These are phyloP conservation scores for Fusarium robinianum DNA, from an alignment of 2,329 filamentous ascomycete genomes.

Conservation along the genomic window DNA sequence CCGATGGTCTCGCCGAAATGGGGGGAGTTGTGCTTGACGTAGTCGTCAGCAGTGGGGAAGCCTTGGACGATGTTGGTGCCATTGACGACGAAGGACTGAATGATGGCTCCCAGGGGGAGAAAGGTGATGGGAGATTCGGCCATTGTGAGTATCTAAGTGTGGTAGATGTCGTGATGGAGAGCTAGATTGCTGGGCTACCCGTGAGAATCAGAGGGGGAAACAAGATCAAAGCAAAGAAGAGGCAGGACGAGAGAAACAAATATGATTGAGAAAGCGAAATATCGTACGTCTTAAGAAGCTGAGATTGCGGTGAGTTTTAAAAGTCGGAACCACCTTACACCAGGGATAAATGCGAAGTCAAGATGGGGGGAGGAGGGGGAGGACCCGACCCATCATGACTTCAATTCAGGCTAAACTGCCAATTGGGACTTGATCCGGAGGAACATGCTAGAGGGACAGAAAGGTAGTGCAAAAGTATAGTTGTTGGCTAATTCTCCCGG, in stretches of 20 bases:
- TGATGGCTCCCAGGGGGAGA: constrained; percentile 76
- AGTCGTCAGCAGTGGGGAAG: constrained; percentile 76
- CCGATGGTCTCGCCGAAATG: constrained; percentile 96
- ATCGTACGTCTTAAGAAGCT: constrained; percentile 3
- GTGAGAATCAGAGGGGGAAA: too few species aligned
- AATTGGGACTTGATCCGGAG: constrained; percentile 22
- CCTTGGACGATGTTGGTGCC: constrained; percentile 86
- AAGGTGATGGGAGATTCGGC: constrained; percentile 62
- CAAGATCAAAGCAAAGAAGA: not conserved
- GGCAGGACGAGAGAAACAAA: not conserved
- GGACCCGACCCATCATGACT: constrained; percentile 35
- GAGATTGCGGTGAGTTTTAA: constrained; percentile 26
- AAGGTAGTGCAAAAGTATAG: not conserved
- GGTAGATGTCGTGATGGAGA: constrained; percentile 3
- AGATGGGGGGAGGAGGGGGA: too few species aligned
- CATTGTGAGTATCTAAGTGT: constrained; percentile 40
- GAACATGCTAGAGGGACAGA: too few species aligned
- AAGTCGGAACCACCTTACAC: constrained; percentile 9
- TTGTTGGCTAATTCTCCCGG: too few species aligned
- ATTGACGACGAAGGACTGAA: constrained; percentile 78
- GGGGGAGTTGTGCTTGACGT: constrained; percentile 73
- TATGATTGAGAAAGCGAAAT: constrained; percentile 6
- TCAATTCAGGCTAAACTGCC: constrained; percentile 35
- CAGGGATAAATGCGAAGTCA: constrained; percentile 31
- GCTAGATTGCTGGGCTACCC: too few species aligned